Evolutionary conservation across 2,329 filamentous ascomycete genomes (phyloP), one percentile per base, ranked within the genome.

Genomic region (Fusarium bulbicola): DNA sequence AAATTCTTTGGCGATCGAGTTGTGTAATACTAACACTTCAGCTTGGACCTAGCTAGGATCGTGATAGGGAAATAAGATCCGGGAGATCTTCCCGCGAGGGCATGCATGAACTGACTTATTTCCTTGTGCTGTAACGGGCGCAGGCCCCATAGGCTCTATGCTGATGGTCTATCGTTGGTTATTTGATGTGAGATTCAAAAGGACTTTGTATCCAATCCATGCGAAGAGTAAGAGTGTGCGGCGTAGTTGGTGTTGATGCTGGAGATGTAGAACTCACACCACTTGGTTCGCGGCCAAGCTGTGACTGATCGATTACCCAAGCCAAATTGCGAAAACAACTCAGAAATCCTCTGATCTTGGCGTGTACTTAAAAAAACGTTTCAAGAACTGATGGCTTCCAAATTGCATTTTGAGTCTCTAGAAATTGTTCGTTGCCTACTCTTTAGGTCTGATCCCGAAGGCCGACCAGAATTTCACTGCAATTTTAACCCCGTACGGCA

Each of bases 11-110:
- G 15, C 40, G 47, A 68, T 72, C 43, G 21, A 52, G 47, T 74
- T 60, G 52, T 68, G 71, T 74, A 71, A 72, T 72, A 52, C n/a
- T 20, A 20, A 34, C 37, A 3, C 37, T 52, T n/a, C 47, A 57
- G 53, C 60, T 50, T 43, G 30, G 24, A 24, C 21, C 39, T 16
- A 30, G 32, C 64, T 39, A 42, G 60, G 60, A 66, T 58, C 45
- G 32, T 46, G 71, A 68, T 74, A 68, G 56, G 59, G 28, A 62
- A 58, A 56, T 47, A 47, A 66, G 70, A 73, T 73, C 59, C 45
- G 61, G 67, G 49, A 64, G 66, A 73, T 73, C 66, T 72, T 62
- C 63, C 71, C 66, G 49, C n/a, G 37, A 54, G 61, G 61, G n/a
- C 34, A 49, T 71, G 53, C 66, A 73, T 73, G 66, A 73, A 52